Percentiles rank a stretch among this genome's conserved stretches.
Evolutionary conservation across 495 filamentous ascomycete genomes (phyloP).

Genomic region (Talaromyces adpressus): DNA sequence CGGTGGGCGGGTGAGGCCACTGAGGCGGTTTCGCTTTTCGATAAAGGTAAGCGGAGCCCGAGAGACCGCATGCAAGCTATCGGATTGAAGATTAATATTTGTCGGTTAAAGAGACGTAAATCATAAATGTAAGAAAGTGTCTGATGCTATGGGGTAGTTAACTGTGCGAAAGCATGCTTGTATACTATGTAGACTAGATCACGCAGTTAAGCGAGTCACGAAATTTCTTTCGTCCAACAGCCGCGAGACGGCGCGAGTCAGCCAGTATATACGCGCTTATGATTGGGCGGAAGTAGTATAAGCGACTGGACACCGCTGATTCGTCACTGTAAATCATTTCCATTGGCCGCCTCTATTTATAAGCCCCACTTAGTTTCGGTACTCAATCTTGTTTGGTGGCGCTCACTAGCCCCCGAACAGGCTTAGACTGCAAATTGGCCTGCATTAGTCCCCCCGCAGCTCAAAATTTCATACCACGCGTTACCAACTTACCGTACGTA

Average conservation of each 20-base stretch:
- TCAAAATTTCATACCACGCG: not conserved
- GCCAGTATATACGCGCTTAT: not conserved
- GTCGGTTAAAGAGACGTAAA: not conserved
- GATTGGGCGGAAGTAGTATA: not conserved
- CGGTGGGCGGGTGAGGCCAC: not conserved
- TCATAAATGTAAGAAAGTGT: not conserved
- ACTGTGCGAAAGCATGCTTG: too few relatives aligned
- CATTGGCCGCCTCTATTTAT: not conserved
- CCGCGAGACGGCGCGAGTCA: not conserved
- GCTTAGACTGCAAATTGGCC: not conserved
- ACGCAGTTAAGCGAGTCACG: not conserved
- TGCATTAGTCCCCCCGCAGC: not conserved
- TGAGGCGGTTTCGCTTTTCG: not conserved
- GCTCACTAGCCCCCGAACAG: not conserved
- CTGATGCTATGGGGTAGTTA: too few relatives aligned
- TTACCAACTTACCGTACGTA: not conserved
- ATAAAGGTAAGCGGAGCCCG: not conserved
- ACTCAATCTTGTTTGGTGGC: conserved; percentile 3
- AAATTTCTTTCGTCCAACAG: conserved; percentile 1
- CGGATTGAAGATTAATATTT: too few relatives aligned
- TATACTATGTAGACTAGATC: not conserved
- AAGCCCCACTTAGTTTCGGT: not conserved
- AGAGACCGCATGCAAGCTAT: not conserved
- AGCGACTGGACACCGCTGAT: not conserved
- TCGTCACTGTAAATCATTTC: not conserved